These are phyloP conservation scores for Aplosporella prunicola DNA, from an alignment of 2,329 filamentous ascomycete species.

Conservation along the genomic window DNA sequence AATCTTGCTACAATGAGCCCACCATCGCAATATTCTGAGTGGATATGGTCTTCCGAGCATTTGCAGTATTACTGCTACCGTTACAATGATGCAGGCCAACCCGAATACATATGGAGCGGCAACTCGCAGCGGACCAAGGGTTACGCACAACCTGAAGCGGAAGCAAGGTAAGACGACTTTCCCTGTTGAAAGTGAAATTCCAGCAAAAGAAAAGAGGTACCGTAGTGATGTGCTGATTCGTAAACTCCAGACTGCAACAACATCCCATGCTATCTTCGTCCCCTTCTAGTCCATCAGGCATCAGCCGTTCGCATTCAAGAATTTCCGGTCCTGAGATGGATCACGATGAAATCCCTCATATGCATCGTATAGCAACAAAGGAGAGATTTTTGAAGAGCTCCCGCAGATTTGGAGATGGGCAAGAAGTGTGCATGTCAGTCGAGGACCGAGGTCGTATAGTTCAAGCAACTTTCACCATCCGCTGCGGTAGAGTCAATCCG, in stretches of 20 bases:
- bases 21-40: neutral
- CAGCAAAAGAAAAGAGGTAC: no score
- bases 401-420: slow-evolving; percentile 3
- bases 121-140: no score
- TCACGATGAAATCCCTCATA: neutral
- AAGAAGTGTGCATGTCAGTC: slow-evolving; percentile 4
- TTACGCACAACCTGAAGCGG: neutral
- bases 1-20: neutral
- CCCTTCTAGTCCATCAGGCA: neutral
- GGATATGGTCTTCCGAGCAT: slow-evolving; percentile 3
- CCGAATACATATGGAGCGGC: slow-evolving; percentile 3
- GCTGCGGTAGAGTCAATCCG: neutral
- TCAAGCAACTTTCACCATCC: slow-evolving; percentile 2
- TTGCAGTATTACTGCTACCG: slow-evolving; percentile 4
- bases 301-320: neutral
- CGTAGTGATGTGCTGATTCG: no score
- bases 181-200: no score
- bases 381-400: neutral
- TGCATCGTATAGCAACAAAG: neutral
- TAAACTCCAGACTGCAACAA: slow-evolving; percentile 2
- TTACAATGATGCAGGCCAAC: neutral
- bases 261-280: neutral
- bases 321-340: neutral
- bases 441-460: slow-evolving; percentile 2
- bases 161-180: slow-evolving; percentile 3